Percentiles rank a stretch among this genome's conserved stretches.
phyloP scores from a whole-genome alignment of 1,139 yeast species.

The Debaryomycetaceae sp. region DNA sequence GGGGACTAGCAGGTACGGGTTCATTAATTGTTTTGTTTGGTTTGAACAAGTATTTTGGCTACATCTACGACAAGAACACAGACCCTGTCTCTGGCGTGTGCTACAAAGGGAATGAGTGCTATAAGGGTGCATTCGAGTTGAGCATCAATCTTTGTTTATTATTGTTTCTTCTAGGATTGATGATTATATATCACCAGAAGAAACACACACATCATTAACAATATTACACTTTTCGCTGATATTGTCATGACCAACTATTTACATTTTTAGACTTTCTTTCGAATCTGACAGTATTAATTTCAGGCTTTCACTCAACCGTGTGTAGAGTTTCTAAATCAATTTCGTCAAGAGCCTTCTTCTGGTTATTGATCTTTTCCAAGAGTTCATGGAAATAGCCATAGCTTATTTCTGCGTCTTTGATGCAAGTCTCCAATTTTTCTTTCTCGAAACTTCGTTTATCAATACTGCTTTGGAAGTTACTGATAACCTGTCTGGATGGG shows the following conservation, averaged over 20 bases:
- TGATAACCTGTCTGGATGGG: slow-evolving; percentile 82
- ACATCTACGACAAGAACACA: slow-evolving; percentile 33
- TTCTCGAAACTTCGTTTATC: slow-evolving; percentile 63
- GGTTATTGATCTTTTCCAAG: slow-evolving; percentile 45
- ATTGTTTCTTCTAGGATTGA: slow-evolving; percentile 18
- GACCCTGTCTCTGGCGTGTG: slow-evolving; percentile 32
- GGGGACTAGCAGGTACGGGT: slow-evolving; percentile 47
- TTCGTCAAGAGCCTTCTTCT: slow-evolving; percentile 42
- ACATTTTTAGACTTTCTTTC: not conserved
- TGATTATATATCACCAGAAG: slow-evolving; percentile 25
- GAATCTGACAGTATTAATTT: not conserved
- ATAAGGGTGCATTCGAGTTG: slow-evolving; percentile 30
- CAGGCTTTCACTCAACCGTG: slow-evolving; percentile 33
- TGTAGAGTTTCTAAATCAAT: slow-evolving; percentile 53
- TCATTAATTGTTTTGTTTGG: slow-evolving; percentile 32
- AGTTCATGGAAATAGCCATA: slow-evolving; percentile 58
- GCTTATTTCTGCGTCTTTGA: slow-evolving; percentile 58
- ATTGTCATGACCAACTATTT: not conserved
- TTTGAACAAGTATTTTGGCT: slow-evolving; percentile 40
- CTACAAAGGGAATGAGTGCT: slow-evolving; percentile 35
- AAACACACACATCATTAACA: slow-evolving; percentile 4
- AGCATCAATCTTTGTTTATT: slow-evolving; percentile 25
- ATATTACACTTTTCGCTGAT: not conserved
- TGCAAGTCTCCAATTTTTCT: slow-evolving; percentile 49
- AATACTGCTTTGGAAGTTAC: slow-evolving; percentile 66